Base-by-base conservation (phyloP, 2,329 filamentous ascomycete species). In the Fusarium xyrophilum region DNA sequence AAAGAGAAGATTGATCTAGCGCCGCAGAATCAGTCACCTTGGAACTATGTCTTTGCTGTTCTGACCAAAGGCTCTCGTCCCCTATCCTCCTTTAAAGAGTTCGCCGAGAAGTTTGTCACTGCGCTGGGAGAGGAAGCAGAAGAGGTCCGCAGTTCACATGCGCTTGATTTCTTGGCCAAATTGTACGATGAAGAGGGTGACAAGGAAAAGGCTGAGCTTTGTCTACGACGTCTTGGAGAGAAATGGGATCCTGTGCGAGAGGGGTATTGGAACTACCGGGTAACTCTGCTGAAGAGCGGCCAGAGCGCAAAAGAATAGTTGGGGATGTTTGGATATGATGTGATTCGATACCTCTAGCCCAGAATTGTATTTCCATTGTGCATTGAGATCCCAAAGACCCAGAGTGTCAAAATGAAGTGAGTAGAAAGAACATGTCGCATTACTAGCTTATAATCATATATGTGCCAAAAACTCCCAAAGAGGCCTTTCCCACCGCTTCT, bases 21-120 rank as follows among this genome's bases (percentile, higher is more conserved):
- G 40, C 96, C 96, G 46, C 94, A 98, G 84, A 99, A 98, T 79
- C 92, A 93, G 78, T 95, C 92, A 71, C 87, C 93, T 3, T 99
- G 96, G 96, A 96, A 93, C 78, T 99, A 97, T 79, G 82, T 97
- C 17, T 84, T 89, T 33, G 96, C 92, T 6, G 88, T 93, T 47
- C 78, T 96, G 63, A 84, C 85, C 61, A 91, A 93, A 74, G 88
- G 88, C 2, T 88, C 84, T 0, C 77, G 89, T 32, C 73, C 79
- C 50, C 74, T 89, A 30, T 77, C 69, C 3, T 79, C 76, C 2
- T 77, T 84, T 9, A 80, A 82, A 62, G 81, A 75, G 19, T 89
- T 88, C 73, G 82, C 81, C 1, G 77, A 78, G 62, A 78, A 82
- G 55, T 88, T 89, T 68, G 83, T 86, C 6, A 83, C 77, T 23